phyloP scores from a whole-genome alignment of 257 asterid species.

The Nicotiana obtusifolia region DNA sequence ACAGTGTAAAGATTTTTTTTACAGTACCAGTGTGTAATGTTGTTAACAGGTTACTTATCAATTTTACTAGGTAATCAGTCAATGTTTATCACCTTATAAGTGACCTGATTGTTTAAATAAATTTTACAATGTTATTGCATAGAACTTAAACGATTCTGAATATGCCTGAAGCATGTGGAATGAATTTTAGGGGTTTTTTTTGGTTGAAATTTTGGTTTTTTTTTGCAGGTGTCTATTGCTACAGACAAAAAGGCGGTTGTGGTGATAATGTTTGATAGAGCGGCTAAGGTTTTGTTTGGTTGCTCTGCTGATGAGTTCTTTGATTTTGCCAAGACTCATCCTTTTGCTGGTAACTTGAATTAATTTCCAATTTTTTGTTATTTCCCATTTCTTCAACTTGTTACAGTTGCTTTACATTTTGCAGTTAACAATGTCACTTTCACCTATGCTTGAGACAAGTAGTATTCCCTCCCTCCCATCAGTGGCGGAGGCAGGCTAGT shows the following conservation, averaged over 20 bases:
- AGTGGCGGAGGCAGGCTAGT: too few species aligned
- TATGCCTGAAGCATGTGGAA: background rate
- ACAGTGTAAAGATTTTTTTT: too few species aligned
- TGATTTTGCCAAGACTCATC: slow-evolving; percentile 65
- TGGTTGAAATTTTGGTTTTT: background rate
- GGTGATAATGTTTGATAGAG: slow-evolving; percentile 89
- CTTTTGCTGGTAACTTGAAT: slow-evolving; percentile 50
- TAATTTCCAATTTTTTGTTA: background rate
- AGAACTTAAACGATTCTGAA: too few species aligned
- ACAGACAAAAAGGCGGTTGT: slow-evolving; percentile 58
- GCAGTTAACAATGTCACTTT: background rate
- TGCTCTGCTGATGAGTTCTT: slow-evolving; percentile 87
- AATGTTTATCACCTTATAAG: too few species aligned
- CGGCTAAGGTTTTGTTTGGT: slow-evolving; percentile 75
- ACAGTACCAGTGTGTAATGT: too few species aligned
- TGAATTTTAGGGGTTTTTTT: background rate
- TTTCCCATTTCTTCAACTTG: background rate
- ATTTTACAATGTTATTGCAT: too few species aligned
- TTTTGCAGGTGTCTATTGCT: slow-evolving; percentile 74
- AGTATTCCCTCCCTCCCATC: too few species aligned
- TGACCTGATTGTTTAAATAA: too few species aligned
- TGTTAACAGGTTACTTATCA: too few species aligned
- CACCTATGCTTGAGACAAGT: background rate
- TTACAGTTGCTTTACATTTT: background rate
- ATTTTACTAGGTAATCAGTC: too few species aligned